Percentiles rank a stretch among this genome's conserved stretches.
phyloP scores from a whole-genome alignment of 176 grass and related monocot species.

The Elaeis guineensis region DNA sequence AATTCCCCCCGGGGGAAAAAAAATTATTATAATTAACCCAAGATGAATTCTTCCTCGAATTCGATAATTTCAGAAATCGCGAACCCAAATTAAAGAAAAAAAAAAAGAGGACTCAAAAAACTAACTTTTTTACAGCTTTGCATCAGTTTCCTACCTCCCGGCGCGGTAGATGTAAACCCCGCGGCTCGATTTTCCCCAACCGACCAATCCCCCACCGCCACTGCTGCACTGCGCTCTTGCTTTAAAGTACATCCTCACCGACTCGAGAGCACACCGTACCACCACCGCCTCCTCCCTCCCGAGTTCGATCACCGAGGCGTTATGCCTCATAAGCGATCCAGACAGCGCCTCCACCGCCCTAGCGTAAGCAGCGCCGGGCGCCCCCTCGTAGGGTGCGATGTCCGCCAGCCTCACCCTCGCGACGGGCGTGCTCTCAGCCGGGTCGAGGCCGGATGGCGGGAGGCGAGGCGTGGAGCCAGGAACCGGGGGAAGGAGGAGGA shows the following conservation, averaged over 20 bases:
- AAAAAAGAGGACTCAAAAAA: too few species aligned
- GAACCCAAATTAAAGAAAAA: background rate
- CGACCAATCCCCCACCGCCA: background rate
- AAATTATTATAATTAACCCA: too few species aligned
- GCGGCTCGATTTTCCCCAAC: constrained; percentile 12
- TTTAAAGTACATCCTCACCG: constrained; percentile 50
- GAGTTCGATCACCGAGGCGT: constrained; percentile 51
- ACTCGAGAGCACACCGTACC: constrained; percentile 59
- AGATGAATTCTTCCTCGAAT: too few species aligned
- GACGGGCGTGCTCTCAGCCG: background rate
- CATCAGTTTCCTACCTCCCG: constrained; percentile 37
- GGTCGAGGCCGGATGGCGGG: background rate
- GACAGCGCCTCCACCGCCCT: constrained; percentile 40
- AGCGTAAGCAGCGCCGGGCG: constrained; percentile 15
- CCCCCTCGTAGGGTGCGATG: constrained; percentile 49
- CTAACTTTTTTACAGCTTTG: too few species aligned
- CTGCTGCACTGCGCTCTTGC: constrained; percentile 1
- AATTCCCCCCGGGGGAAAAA: too few species aligned
- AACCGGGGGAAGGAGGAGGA: background rate
- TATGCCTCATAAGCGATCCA: constrained; percentile 45
- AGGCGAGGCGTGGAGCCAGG: background rate
- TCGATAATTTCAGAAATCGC: too few species aligned
- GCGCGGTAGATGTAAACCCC: constrained; percentile 50
- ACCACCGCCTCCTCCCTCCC: constrained; percentile 38
- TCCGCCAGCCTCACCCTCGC: constrained; percentile 54